A percentile compares a stretch with the other conserved stretches of the same genome.
Evolutionary conservation across 202 grass and related monocot species (phyloP).

Genomic region (Brachypodium distachyon): DNA sequence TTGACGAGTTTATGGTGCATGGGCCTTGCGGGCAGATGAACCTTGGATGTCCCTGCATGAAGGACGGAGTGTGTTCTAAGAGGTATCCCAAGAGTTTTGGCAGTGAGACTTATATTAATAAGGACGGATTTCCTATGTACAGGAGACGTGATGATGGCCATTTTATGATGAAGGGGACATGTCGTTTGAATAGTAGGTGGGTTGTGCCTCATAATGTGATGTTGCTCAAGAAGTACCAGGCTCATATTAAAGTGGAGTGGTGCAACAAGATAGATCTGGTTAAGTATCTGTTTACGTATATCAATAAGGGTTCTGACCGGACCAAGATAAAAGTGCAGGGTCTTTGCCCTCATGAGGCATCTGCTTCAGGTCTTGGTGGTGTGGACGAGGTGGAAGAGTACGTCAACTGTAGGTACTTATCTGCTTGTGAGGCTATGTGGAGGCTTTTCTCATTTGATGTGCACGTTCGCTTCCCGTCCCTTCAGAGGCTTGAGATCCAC

Average conservation of each 20-base stretch:
- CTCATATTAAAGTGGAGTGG: background rate
- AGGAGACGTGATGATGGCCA: background rate
- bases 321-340: background rate
- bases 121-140: background rate
- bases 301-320: background rate
- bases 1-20: background rate
- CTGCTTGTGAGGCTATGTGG: too few relatives aligned
- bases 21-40: background rate
- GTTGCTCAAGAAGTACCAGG: background rate
- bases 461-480: too few relatives aligned
- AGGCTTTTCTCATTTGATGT: too few relatives aligned
- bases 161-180: background rate
- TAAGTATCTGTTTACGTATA: conserved; percentile 16
- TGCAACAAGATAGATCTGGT: background rate
- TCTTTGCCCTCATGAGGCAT: too few relatives aligned
- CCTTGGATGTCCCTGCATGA: background rate
- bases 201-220: background rate
- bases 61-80: background rate
- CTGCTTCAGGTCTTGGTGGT: background rate
- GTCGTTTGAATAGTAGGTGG: background rate
- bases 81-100: background rate
- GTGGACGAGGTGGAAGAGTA: background rate
- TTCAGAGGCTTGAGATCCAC: background rate
- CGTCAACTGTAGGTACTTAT: too few relatives aligned
- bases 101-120: background rate